phyloP scores from a whole-genome alignment of 2,329 filamentous ascomycete genomes.

The Ceratocystis albifundus region DNA sequence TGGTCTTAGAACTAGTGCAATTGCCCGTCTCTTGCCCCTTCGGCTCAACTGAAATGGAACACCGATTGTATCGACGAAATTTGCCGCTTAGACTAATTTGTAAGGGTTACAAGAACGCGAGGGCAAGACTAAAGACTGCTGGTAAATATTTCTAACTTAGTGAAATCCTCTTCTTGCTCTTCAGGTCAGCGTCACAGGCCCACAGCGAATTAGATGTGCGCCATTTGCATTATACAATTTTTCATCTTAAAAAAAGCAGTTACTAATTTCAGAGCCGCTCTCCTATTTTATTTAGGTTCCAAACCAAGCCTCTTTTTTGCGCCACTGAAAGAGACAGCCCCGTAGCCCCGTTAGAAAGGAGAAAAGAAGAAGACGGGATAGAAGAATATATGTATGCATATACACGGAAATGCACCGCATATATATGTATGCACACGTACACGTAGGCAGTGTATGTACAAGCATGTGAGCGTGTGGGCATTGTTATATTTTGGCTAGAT shows the following conservation, averaged over 20 bases:
- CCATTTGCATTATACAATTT: not conserved
- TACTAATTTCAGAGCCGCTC: not conserved
- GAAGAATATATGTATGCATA: slow-evolving; percentile 5
- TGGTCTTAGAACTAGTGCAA: too few species aligned
- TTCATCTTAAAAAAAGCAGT: not conserved
- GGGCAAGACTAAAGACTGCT: too few species aligned
- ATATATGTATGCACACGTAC: not conserved
- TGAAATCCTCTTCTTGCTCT: slow-evolving; percentile 4
- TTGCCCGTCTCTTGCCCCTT: too few species aligned
- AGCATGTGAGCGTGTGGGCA: not conserved
- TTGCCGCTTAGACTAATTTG: too few species aligned
- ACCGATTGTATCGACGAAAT: too few species aligned
- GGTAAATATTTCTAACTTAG: not conserved
- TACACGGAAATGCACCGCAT: not conserved
- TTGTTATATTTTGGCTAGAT: not conserved
- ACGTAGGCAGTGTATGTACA: not conserved
- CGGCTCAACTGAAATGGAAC: too few species aligned
- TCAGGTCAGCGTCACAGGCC: not conserved
- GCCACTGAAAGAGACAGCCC: not conserved
- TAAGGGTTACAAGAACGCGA: not conserved
- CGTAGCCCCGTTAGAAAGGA: not conserved
- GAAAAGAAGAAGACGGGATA: not conserved
- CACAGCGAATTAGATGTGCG: not conserved
- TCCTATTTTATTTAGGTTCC: not conserved
- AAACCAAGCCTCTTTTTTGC: not conserved